Evolutionary conservation across 2,329 filamentous ascomycete species (phyloP).

Genomic region (Trichoderma aggressivum): DNA sequence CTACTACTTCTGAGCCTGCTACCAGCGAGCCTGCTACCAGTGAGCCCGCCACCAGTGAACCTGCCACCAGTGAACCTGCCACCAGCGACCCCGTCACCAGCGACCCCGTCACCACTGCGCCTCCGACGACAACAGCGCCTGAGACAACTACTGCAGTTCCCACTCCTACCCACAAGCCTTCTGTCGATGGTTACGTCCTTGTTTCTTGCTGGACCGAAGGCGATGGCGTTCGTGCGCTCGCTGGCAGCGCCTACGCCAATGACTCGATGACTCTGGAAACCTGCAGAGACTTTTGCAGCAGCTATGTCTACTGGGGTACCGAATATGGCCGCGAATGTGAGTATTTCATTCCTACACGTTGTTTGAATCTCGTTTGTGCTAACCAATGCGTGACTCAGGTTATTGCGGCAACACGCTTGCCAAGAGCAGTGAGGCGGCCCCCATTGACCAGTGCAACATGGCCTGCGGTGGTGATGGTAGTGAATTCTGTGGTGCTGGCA

Average conservation of each 20-base stretch:
- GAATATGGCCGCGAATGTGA: conserved; percentile 52
- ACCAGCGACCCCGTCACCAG: neutral
- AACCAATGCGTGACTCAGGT: conserved; percentile 27
- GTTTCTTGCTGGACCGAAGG: conserved; percentile 51
- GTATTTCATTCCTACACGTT: conserved; percentile 18
- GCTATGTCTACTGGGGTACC: conserved; percentile 47
- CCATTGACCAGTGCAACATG: conserved; percentile 37
- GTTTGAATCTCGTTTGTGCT: neutral
- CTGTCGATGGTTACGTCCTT: conserved; percentile 43
- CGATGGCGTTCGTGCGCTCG: conserved; percentile 42
- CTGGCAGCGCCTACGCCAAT: conserved; percentile 39
- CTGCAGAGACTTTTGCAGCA: conserved; percentile 45
- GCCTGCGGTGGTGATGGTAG: conserved; percentile 40
- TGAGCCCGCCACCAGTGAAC: conserved; percentile 2
- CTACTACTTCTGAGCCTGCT: neutral
- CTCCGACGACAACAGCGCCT: conserved; percentile 20
- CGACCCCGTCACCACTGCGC: conserved; percentile 16
- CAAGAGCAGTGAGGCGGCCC: conserved; percentile 27
- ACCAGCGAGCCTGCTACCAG: conserved; percentile 11
- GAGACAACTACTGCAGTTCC: conserved; percentile 24
- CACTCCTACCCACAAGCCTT: conserved; percentile 34
- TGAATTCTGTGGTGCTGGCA: conserved; percentile 42
- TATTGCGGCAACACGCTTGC: conserved; percentile 47
- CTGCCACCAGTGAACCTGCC: conserved; percentile 15
- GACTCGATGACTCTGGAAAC: conserved; percentile 49